phyloP scores from a whole-genome alignment of 2,329 filamentous ascomycete species.

The Calycina marina region DNA sequence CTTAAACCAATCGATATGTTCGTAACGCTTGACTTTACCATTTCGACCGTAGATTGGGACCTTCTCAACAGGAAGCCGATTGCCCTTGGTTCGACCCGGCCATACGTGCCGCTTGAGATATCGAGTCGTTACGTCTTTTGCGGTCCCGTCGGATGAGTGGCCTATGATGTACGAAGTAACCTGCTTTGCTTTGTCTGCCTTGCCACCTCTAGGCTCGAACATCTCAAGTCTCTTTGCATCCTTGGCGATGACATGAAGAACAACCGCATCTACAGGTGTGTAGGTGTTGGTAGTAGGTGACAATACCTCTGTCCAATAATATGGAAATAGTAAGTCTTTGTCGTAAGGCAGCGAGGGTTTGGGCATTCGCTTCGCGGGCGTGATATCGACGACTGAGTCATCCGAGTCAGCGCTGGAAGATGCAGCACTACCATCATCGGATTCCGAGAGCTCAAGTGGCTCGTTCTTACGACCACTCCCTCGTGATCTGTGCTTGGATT shows the following conservation, averaged over 20 bases:
- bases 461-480: conserved; percentile 19
- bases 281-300: conserved; percentile 71
- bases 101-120: conserved; percentile 72
- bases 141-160: conserved; percentile 64
- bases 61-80: conserved; percentile 65
- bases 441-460: conserved; percentile 31
- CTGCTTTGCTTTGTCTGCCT: conserved; percentile 76
- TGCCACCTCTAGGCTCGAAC: conserved; percentile 70
- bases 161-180: conserved; percentile 82
- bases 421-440: conserved; percentile 33
- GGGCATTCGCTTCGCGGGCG: conserved; percentile 10
- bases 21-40: conserved; percentile 63
- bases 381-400: conserved; percentile 42
- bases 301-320: conserved; percentile 86
- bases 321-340: conserved; percentile 64
- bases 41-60: conserved; percentile 63
- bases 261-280: conserved; percentile 62
- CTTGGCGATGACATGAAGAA: conserved; percentile 51
- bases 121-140: conserved; percentile 86
- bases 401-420: conserved; percentile 37
- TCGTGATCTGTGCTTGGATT: conserved; percentile 12
- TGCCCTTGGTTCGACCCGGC: conserved; percentile 81
- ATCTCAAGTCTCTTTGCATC: conserved; percentile 57
- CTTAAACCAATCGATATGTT: conserved; percentile 81
- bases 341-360: conserved; percentile 42